Base-by-base conservation (phyloP, 2,329 filamentous ascomycete genomes). In the Nothopassalora personata region DNA sequence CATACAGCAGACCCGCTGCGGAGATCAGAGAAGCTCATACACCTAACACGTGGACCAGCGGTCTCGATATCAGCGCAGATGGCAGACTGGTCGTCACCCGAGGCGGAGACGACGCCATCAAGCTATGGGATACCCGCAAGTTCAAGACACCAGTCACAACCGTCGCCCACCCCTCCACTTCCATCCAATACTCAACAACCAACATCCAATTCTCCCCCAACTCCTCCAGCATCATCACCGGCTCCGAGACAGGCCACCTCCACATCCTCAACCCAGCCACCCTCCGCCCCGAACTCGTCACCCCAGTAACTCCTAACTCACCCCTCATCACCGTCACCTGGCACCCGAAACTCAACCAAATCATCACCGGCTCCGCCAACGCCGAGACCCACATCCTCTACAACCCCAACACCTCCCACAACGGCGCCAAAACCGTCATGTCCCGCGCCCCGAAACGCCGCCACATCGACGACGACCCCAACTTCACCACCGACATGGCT, bases 321-420 rank as follows among this genome's bases (percentile, higher is more conserved):
- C 84, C 93, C 0, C 77, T 99, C 8, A 89, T 97, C 62, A 86
- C 87, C 1, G 90, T 96, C 28, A 80, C 89, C 62, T 99, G 94
- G 94, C 93, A 99, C 70, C 82, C 89, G 19, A 96, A 91, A 74
- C 85, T 99, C 70, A 97, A 99, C 72, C 94, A 99, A 71, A 96
- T 99, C 69, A 76, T 97, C 64, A 96, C 93, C 8, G 93, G 92
- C 59, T 97, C 93, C 49, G 91, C 91, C 54, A 96, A 97, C 70
- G 86, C 87, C 58, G 89, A 95, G 74, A 91, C 89, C 0, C 93
- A 92, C 69, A 83, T 97, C 46, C 86, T 99, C 51, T 99, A 94
- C 78, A 93, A 89, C 70, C 94, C 94, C 1, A 84, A 80, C n/a
- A 86, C 86, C 66, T 99, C 94, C 23, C 82, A 73, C 11, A 86